phyloP scores from a whole-genome alignment of 2,329 filamentous ascomycete species.

The Rasamsonia emersonii region DNA sequence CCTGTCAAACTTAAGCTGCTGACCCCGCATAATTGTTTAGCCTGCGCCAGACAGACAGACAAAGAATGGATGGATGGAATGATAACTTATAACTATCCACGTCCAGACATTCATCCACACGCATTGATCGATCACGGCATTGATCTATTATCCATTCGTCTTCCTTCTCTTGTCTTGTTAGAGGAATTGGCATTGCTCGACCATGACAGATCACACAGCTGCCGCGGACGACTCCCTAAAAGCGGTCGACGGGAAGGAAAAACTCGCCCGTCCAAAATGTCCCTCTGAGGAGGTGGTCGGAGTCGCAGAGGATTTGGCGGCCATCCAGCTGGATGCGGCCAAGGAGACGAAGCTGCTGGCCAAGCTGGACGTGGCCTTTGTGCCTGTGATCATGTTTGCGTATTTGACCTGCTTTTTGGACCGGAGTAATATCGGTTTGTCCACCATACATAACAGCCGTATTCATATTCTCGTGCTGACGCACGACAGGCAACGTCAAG shows the following conservation, averaged over 20 bases:
- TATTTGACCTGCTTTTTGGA: constrained; percentile 50
- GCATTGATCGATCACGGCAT: too few relatives aligned
- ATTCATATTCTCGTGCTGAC: background rate
- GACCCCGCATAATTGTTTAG: too few relatives aligned
- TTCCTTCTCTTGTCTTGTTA: too few relatives aligned
- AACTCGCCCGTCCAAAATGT: constrained; percentile 1
- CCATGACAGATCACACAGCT: too few relatives aligned
- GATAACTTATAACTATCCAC: too few relatives aligned
- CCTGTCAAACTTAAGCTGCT: too few relatives aligned
- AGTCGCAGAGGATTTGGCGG: constrained; percentile 12
- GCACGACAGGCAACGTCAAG: constrained; percentile 40
- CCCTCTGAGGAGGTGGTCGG: constrained; percentile 6
- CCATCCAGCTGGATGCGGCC: constrained; percentile 31
- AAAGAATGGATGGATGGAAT: too few relatives aligned
- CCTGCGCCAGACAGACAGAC: too few relatives aligned
- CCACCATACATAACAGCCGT: background rate
- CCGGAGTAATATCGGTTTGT: constrained; percentile 43
- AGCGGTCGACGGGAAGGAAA: background rate
- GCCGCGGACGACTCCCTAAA: too few relatives aligned
- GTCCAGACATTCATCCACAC: too few relatives aligned
- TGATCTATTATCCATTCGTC: too few relatives aligned
- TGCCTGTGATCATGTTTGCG: constrained; percentile 47
- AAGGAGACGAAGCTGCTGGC: constrained; percentile 40
- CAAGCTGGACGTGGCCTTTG: constrained; percentile 42
- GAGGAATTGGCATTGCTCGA: too few relatives aligned